Conservation (phyloP, 768 basidiomycete species). For the Xerocomus brunneocitrinus region DNA sequence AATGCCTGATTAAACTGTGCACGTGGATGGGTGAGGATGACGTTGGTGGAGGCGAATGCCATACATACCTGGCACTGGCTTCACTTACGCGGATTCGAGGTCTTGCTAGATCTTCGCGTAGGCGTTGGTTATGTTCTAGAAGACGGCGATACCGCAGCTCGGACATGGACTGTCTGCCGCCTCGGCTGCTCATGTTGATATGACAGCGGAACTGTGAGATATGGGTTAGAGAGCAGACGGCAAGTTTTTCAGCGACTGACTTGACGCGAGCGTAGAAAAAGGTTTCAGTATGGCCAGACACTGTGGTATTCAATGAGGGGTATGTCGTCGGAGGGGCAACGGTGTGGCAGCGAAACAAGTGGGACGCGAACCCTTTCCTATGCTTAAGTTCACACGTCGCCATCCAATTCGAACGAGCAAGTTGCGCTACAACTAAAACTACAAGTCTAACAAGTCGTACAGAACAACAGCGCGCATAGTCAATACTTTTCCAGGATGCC, state of each 20-base stretch:
- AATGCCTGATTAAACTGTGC: slow-evolving; percentile 64
- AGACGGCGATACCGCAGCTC: slow-evolving; percentile 79
- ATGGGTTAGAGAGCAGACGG: background rate
- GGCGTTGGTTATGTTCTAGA: slow-evolving; percentile 68
- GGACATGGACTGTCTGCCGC: slow-evolving; percentile 69
- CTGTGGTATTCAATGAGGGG: background rate
- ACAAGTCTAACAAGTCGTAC: slow-evolving; percentile 2
- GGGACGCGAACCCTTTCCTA: slow-evolving; percentile 1
- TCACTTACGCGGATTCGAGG: slow-evolving; percentile 72
- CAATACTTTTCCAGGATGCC: slow-evolving; percentile 33
- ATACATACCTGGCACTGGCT: slow-evolving; percentile 58
- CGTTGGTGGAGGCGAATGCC: background rate
- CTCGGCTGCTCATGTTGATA: slow-evolving; percentile 53
- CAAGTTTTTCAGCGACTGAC: slow-evolving; percentile 3
- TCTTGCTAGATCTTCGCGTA: slow-evolving; percentile 67
- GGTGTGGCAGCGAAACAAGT: slow-evolving; percentile 13
- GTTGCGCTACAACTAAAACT: slow-evolving; percentile 3
- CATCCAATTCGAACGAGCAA: background rate
- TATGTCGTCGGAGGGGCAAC: slow-evolving; percentile 3
- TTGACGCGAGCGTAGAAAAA: background rate
- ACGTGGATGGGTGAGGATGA: slow-evolving; percentile 3
- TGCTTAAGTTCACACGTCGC: slow-evolving; percentile 22
- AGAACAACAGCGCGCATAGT: background rate
- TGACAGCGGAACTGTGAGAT: background rate
- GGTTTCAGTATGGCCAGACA: background rate